Evolutionary conservation across 2,329 filamentous ascomycete genomes (phyloP).

Genomic region (Xylaria sp.): DNA sequence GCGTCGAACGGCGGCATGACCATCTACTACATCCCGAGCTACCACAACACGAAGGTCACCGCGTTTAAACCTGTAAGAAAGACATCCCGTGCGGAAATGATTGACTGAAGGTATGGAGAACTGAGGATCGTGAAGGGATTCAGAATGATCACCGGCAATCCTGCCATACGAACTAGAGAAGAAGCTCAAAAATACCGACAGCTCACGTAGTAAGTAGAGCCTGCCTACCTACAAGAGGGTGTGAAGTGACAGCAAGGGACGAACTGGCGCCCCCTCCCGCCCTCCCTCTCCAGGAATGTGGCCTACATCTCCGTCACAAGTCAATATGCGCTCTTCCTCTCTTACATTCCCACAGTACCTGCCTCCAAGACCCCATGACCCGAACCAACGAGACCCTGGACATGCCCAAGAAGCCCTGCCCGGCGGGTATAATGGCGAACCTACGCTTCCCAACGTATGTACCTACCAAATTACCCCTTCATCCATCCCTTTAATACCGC

Average conservation of each 20-base stretch:
- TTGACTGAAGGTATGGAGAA: constrained; percentile 3
- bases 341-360: constrained; percentile 31
- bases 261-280: too few relatives aligned
- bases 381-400: constrained; percentile 39
- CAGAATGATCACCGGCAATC: constrained; percentile 47
- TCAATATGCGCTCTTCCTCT: neutral
- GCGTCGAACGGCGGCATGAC: constrained; percentile 44
- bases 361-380: constrained; percentile 40
- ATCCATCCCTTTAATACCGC: too few relatives aligned
- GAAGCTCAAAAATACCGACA: constrained; percentile 43
- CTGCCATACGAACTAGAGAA: constrained; percentile 36
- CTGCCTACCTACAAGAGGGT: neutral
- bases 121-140: constrained; percentile 35
- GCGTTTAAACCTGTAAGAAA: constrained; percentile 46
- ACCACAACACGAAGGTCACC: constrained; percentile 41
- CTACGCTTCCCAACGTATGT: constrained; percentile 45
- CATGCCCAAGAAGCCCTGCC: constrained; percentile 39
- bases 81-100: too few relatives aligned
- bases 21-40: constrained; percentile 45
- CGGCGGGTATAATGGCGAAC: constrained; percentile 42
- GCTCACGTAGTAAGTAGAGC: constrained; percentile 40
- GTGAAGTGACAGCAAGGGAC: neutral
- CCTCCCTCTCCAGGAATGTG: neutral
- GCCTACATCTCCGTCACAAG: neutral
- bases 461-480: too few relatives aligned